A percentile compares a stretch with the other conserved stretches of the same genome.
These are phyloP conservation scores for Solanum sparsipilum DNA, from an alignment of 257 asterid species.

Conservation along the genomic window DNA sequence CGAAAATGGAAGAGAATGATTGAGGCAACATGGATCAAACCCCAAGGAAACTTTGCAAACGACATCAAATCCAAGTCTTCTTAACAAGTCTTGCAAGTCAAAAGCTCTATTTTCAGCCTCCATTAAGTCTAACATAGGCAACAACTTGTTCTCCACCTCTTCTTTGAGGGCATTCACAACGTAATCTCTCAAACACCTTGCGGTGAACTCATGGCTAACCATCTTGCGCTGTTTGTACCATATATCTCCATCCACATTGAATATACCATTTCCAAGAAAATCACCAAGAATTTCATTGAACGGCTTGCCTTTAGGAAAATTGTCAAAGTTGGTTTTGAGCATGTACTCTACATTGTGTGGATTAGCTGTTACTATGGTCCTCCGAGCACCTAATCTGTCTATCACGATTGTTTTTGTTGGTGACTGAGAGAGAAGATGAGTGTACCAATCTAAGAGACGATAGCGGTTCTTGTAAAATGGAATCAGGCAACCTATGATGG, in stretches of 20 bases:
- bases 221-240: conserved; percentile 45
- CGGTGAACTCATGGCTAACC: conserved; percentile 28
- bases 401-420: conserved; percentile 38
- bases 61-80: conserved; percentile 45
- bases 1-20: conserved; percentile 6
- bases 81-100: conserved; percentile 56
- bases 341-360: conserved; percentile 48
- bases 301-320: conserved; percentile 48
- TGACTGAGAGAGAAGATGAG: conserved; percentile 40
- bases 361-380: conserved; percentile 52
- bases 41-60: conserved; percentile 46
- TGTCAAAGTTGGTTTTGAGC: conserved; percentile 34
- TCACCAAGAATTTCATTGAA: conserved; percentile 44
- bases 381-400: conserved; percentile 39
- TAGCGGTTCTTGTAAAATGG: conserved; percentile 51
- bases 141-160: conserved; percentile 31
- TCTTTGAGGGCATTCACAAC: conserved; percentile 13
- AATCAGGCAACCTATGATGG: conserved; percentile 42
- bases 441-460: conserved; percentile 55
- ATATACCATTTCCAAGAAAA: conserved; percentile 51
- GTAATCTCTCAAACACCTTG: conserved; percentile 18
- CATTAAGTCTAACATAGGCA: conserved; percentile 34
- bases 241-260: conserved; percentile 49
- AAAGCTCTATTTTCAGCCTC: conserved; percentile 7
- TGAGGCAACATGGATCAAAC: conserved; percentile 32